These are phyloP conservation scores for Coemansia sp. DNA, from an alignment of 192 early-diverging fungal genomes.

Conservation along the genomic window DNA sequence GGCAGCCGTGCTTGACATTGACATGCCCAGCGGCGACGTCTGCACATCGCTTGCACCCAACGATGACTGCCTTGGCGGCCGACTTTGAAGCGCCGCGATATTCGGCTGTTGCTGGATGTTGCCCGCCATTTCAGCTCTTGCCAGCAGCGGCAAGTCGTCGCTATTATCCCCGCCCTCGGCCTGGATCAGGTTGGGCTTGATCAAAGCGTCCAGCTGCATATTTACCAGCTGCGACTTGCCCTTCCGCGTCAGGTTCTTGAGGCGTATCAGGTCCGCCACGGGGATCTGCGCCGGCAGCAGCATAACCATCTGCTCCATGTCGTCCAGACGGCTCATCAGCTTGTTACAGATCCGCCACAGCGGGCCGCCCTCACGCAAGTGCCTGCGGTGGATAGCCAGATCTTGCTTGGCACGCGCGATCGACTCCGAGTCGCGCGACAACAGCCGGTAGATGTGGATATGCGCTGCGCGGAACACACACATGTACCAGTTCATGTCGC, in stretches of 20 bases:
- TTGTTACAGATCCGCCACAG: conserved; percentile 57
- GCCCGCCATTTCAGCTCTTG: conserved; percentile 23
- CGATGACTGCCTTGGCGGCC: conserved; percentile 1
- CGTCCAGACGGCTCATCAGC: conserved; percentile 52
- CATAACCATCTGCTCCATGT: conserved; percentile 60
- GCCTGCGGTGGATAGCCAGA: conserved; percentile 52
- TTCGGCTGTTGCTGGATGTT: conserved; percentile 12
- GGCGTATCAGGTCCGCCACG: conserved; percentile 42
- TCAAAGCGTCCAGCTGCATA: conserved; percentile 54
- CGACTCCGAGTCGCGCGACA: conserved; percentile 46
- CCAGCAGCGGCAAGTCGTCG: conserved; percentile 47
- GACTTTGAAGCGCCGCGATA: background rate
- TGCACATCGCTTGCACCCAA: background rate
- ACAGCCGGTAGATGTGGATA: conserved; percentile 51
- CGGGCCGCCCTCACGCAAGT: conserved; percentile 51
- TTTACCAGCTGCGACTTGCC: conserved; percentile 56
- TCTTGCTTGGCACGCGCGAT: conserved; percentile 55
- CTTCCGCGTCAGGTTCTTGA: conserved; percentile 49
- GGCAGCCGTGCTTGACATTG: background rate
- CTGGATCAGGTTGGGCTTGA: conserved; percentile 50
- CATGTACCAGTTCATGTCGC: conserved; percentile 60
- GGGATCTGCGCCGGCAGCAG: conserved; percentile 55
- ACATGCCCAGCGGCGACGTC: conserved; percentile 4
- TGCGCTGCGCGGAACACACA: conserved; percentile 56
- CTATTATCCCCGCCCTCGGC: conserved; percentile 42